Evolutionary conservation across 1,284 basidiomycete species (phyloP).

Genomic region (Cryptococcus hybrid): DNA sequence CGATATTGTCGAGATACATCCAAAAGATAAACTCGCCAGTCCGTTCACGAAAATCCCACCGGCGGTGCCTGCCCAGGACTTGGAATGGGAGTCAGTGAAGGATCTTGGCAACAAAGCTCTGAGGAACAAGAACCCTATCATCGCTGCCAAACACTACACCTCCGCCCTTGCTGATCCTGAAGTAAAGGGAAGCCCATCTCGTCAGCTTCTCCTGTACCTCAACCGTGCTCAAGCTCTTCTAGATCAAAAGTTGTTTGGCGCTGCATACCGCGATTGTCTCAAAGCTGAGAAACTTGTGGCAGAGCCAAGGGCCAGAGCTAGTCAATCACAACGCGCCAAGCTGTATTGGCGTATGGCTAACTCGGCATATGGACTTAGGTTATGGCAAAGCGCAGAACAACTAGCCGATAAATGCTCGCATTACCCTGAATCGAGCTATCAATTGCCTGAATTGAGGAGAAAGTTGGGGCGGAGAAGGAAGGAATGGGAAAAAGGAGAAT

Average conservation of each 20-base stretch:
- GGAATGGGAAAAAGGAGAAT: conserved; percentile 1
- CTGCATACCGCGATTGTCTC: conserved; percentile 4
- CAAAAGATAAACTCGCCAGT: neutral
- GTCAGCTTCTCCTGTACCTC: neutral
- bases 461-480: neutral
- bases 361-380: conserved; percentile 1
- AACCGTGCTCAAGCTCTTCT: conserved; percentile 8
- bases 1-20: conserved; percentile 4
- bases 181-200: neutral
- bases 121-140: neutral
- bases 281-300: neutral
- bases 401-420: neutral
- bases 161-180: neutral
- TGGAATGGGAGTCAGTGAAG: conserved; percentile 1
- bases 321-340: neutral
- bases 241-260: neutral
- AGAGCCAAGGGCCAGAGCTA: neutral
- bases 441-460: neutral
- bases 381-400: neutral
- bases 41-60: neutral
- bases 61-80: neutral
- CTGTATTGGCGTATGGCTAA: conserved; percentile 4
- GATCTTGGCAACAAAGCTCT: neutral
- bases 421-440: neutral
- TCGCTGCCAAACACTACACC: conserved; percentile 1